phyloP scores from a whole-genome alignment of 1,284 basidiomycete genomes.

The Earliella scabrosa region DNA sequence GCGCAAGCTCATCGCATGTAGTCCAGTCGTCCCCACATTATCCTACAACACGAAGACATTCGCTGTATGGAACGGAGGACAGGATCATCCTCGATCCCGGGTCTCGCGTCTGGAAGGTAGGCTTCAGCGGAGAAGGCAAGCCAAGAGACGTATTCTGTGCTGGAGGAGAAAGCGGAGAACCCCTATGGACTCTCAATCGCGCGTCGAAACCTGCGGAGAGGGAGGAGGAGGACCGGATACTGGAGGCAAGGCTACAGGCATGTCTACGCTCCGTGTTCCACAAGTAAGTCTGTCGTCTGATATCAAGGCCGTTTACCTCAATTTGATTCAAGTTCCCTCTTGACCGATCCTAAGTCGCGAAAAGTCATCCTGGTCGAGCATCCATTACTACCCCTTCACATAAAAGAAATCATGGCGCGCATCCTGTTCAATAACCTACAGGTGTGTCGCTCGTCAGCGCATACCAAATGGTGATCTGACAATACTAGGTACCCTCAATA shows the following conservation, averaged over 20 bases:
- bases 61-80: conserved; percentile 87
- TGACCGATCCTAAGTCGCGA: conserved; percentile 92
- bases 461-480: conserved; percentile 4
- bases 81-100: conserved; percentile 86
- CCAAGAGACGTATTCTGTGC: conserved; percentile 78
- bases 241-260: conserved; percentile 71
- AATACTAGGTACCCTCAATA: conserved; percentile 81
- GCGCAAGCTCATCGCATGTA: conserved; percentile 49
- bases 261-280: conserved; percentile 82
- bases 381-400: conserved; percentile 81
- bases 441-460: conserved; percentile 45
- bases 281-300: conserved; percentile 59
- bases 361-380: conserved; percentile 94
- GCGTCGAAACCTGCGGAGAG: conserved; percentile 57
- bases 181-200: conserved; percentile 66
- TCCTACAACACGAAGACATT: conserved; percentile 74
- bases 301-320: conserved; percentile 13
- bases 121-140: conserved; percentile 87
- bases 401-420: conserved; percentile 88
- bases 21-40: conserved; percentile 79
- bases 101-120: conserved; percentile 85
- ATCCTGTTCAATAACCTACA: conserved; percentile 92
- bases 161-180: conserved; percentile 41
- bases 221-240: conserved; percentile 72
- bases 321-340: conserved; percentile 66